Base-by-base conservation (phyloP, 331 rosid species). In the Prunus yedoensis region DNA sequence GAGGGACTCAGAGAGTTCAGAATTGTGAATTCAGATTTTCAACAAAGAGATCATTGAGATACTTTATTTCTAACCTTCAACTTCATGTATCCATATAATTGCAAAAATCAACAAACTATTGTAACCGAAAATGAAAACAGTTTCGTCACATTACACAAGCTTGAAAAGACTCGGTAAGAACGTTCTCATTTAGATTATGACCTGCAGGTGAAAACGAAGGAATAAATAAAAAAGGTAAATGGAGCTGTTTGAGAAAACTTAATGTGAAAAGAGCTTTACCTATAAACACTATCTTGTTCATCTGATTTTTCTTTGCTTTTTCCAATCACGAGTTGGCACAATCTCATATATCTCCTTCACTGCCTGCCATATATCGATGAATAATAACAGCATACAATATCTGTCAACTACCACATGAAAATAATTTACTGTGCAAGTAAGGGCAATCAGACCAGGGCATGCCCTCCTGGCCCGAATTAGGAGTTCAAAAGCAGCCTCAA, bases 301-400 rank as follows among this genome's bases (percentile, higher is more conserved):
- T 74, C 71, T 75, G 89, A 72, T 70, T 87, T 80, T 94, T 97
- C n/a, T n/a, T 70, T 84, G 91, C 49, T 76, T 62, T 35, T 64
- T 86, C 97, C 99, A 94, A 73, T 59, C 88, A 57, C 99, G 96
- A 70, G 95, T 83, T 43, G 99, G 91, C 76, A 90, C 93, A 70
- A 94, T 90, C 79, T 94, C 99, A n/a, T 91, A 94, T 62, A 91
- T 78, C 76, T 94, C 97, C 74, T 76, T 89, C 81, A 94, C 99
- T n/a, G 89, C 97, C 98, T 91, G 91, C 78, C 64, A 78, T 4
- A 70, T 69, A 64, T 69, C n/a, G 9, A 60, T 46, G 60, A 27
- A 74, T 23, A 16, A 23, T 58, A 5, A 20, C 17, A 35, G 25
- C 47, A 17, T 41, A 65, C 12, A 63, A 7, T 27, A 60, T 61